Base-by-base conservation (phyloP, 257 asterid species). In the Nicotiana benthamiana region DNA sequence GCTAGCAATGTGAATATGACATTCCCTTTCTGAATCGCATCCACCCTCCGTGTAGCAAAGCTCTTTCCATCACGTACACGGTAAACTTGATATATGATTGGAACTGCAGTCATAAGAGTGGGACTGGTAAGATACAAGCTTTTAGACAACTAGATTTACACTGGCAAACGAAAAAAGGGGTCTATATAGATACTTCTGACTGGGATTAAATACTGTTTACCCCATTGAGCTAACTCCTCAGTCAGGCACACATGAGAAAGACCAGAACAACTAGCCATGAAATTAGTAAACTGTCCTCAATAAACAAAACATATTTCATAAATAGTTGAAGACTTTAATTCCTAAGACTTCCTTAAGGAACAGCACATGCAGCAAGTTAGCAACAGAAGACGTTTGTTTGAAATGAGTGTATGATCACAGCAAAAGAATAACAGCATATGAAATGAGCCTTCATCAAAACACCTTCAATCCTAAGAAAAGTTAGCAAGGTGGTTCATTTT, bases 61-160 rank as follows among this genome's bases (percentile, higher is more conserved):
- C 97, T 96, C 84, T 88, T 92, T n/a, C 99, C 99, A 84, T 93
- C 98, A 84, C 97, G 98, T 30, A 92, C 93, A 70, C 97, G 97
- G 78, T 91, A 89, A 80, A 93, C 98, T 83, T 96, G 93, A 87
- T 96, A 96, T 79, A 93, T 91, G 76, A 94, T 96, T 79, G 99
- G 98, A 77, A 91, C 99, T 96, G 91, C 83, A 85, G 85, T 72
- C 83, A 87, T 75, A 70, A 80, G 64, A 65, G 30, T 48, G 60
- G 40, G 26, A 26, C 10, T 7, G 43, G 79, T 74, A 48, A 74
- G 79, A 74, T 26, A 52, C 9, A 66, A 75, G 57, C 52, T 80
- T 59, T 66, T 80, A n/a, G 48, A 30, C 51, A 80, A 80, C 67
- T 18, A 9, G 43, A n/a, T 66, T 66, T 53, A 46, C 70, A 32